Conservation (phyloP, 345 rosid species). For the Rubroshorea leprosula region DNA sequence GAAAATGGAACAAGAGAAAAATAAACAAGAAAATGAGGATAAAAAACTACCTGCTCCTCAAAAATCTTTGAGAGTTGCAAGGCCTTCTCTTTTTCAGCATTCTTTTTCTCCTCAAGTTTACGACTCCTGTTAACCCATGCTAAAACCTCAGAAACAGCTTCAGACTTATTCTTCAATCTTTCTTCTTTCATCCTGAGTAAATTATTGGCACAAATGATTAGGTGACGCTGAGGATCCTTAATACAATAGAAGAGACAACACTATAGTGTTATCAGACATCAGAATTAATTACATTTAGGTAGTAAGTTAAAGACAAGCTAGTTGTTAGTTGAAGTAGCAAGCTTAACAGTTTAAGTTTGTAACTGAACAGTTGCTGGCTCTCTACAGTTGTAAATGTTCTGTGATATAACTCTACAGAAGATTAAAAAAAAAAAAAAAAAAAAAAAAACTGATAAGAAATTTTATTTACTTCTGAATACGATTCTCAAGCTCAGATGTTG, state of each 20-base stretch:
- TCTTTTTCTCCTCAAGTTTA: slow-evolving; percentile 66
- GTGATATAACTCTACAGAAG: not conserved
- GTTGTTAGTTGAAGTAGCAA: not conserved
- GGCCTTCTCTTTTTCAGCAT: slow-evolving; percentile 72
- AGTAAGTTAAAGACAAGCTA: too few relatives aligned
- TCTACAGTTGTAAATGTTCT: not conserved
- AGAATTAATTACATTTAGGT: too few relatives aligned
- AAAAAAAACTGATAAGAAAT: not conserved
- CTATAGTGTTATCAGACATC: not conserved
- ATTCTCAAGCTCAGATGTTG: slow-evolving; percentile 42
- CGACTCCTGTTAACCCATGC: slow-evolving; percentile 76
- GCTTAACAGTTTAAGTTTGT: not conserved
- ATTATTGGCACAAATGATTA: not conserved
- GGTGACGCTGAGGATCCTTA: not conserved
- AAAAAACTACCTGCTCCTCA: slow-evolving; percentile 75
- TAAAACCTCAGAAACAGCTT: slow-evolving; percentile 55
- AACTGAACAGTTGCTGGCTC: not conserved
- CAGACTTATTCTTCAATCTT: slow-evolving; percentile 58
- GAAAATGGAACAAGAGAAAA: slow-evolving; percentile 15
- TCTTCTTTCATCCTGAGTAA: slow-evolving; percentile 74
- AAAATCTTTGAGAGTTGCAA: slow-evolving; percentile 66
- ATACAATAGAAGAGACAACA: not conserved
- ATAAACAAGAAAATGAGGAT: slow-evolving; percentile 1
- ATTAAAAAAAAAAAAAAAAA: not conserved
- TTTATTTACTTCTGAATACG: slow-evolving; percentile 67